A percentile compares a stretch with the other conserved stretches of the same genome.
Conservation (phyloP, 495 filamentous ascomycete genomes). For the Mytilinidion resinicola region DNA sequence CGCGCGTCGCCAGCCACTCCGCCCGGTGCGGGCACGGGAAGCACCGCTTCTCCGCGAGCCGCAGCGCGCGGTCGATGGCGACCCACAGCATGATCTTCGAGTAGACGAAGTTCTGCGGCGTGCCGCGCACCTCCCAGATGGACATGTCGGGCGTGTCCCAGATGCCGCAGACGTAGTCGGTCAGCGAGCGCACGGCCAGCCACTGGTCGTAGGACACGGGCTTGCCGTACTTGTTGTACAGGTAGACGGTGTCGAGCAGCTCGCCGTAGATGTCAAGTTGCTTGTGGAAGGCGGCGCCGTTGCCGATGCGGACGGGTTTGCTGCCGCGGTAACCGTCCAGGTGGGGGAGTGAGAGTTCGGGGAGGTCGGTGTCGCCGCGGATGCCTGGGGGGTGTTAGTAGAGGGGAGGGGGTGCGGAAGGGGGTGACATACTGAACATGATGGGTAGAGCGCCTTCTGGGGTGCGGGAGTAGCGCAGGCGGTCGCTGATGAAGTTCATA, state of each 20-base stretch:
- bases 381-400: slow-evolving; percentile 34
- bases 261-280: slow-evolving; percentile 75
- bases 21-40: slow-evolving; percentile 61
- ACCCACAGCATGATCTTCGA: slow-evolving; percentile 75
- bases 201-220: slow-evolving; percentile 69
- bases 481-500: slow-evolving; percentile 66
- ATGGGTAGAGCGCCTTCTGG: slow-evolving; percentile 56
- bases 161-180: slow-evolving; percentile 45
- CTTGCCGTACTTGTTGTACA: slow-evolving; percentile 73
- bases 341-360: slow-evolving; percentile 49
- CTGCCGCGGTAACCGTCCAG: slow-evolving; percentile 63
- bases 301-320: slow-evolving; percentile 65
- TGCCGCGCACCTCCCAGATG: slow-evolving; percentile 70
- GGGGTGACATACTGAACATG: slow-evolving; percentile 53
- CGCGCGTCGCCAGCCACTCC: slow-evolving; percentile 55
- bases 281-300: slow-evolving; percentile 65
- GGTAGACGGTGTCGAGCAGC: slow-evolving; percentile 66
- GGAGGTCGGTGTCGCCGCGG: slow-evolving; percentile 62
- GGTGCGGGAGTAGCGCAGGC: slow-evolving; percentile 47
- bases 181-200: slow-evolving; percentile 53
- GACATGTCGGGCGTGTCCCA: slow-evolving; percentile 62
- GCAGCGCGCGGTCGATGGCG: slow-evolving; percentile 63
- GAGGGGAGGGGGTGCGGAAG: background rate
- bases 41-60: slow-evolving; percentile 61
- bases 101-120: slow-evolving; percentile 67